Base-by-base conservation (phyloP, 2,329 filamentous ascomycete species). In the Juglanconis juglandina region DNA sequence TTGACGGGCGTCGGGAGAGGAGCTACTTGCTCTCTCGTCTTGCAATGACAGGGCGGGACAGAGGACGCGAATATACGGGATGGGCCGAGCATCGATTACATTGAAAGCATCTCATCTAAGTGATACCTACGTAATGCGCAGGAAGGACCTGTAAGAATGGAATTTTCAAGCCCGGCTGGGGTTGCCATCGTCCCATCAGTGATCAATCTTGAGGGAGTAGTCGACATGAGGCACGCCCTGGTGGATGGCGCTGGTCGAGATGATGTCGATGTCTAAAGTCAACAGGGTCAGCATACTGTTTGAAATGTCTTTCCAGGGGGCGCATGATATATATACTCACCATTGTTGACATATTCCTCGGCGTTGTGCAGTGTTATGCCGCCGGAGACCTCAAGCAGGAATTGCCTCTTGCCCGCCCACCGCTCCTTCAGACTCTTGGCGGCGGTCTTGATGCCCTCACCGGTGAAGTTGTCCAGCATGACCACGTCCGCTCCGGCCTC, bases 401-500 rank as follows among this genome's bases (percentile, higher is more conserved):
- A 92, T 57, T 87, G 81, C 64, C 80, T 81, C 72, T 86, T 87
- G 37, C 87, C 89, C 60, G 83, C 84, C 91, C 92, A 98, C 66
- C 87, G 85, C 69, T 89, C 81, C 77, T 94, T 96, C 65, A 99
- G 73, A 67, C 83, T 87, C 71, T 76, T 82, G 13, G 94, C 91
- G 1, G 92, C 92, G 8, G 82, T 75, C 71, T 87, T 88, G 64
- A 97, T 88, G 0, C 87, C 91, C 1, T 91, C 88, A 1, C 89
- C 87, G 0, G 86, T 87, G 71, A 98, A 99, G 74, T 99, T 99
- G 73, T 99, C 95, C 62, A 99, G 78, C 95, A 99, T 99, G 63
- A 99, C 87, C 24, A 99, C 88, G 73, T 99, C 94, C 0, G 95
- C 95, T 1, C 95, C 95, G 0, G 94, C 94, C 3, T 79, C 85